Conservation (phyloP, 2,329 filamentous ascomycete species). For the Venturia effusa region DNA sequence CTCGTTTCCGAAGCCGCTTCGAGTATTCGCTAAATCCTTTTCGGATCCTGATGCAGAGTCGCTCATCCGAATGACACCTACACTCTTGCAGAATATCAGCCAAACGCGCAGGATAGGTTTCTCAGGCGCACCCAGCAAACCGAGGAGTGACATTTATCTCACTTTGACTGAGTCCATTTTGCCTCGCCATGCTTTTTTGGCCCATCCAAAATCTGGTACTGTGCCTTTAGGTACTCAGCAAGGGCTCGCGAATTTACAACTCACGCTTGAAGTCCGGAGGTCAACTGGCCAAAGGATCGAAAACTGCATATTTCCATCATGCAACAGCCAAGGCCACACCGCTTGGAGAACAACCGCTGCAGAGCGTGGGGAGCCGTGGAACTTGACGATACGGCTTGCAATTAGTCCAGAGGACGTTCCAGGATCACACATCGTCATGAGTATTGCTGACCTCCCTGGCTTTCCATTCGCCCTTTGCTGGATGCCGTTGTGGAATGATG, state of each 20-base stretch:
- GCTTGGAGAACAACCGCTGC: conserved; percentile 81
- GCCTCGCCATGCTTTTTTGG: conserved; percentile 52
- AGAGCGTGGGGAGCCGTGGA: conserved; percentile 74
- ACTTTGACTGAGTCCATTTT: conserved; percentile 73
- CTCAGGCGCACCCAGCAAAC: conserved; percentile 77
- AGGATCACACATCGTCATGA: conserved; percentile 78
- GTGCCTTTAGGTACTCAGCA: conserved; percentile 57
- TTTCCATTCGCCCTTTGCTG: conserved; percentile 86
- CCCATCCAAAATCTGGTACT: conserved; percentile 68
- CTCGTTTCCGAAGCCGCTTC: conserved; percentile 61
- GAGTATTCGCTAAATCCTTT: conserved; percentile 71
- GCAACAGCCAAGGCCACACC: conserved; percentile 66
- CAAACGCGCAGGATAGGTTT: conserved; percentile 88
- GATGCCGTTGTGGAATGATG: conserved; percentile 86
- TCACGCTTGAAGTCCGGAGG: conserved; percentile 80
- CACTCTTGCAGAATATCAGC: conserved; percentile 67
- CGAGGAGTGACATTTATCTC: conserved; percentile 89
- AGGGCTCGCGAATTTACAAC: conserved; percentile 65
- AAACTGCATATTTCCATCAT: conserved; percentile 76
- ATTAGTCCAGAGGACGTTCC: conserved; percentile 71
- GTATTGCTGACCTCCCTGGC: conserved; percentile 73
- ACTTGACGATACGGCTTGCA: conserved; percentile 72
- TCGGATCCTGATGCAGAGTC: conserved; percentile 64
- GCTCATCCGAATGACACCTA: conserved; percentile 79
- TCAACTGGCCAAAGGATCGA: conserved; percentile 72